phyloP scores from a whole-genome alignment of 2,329 filamentous ascomycete genomes.

The Claviceps digitariae region DNA sequence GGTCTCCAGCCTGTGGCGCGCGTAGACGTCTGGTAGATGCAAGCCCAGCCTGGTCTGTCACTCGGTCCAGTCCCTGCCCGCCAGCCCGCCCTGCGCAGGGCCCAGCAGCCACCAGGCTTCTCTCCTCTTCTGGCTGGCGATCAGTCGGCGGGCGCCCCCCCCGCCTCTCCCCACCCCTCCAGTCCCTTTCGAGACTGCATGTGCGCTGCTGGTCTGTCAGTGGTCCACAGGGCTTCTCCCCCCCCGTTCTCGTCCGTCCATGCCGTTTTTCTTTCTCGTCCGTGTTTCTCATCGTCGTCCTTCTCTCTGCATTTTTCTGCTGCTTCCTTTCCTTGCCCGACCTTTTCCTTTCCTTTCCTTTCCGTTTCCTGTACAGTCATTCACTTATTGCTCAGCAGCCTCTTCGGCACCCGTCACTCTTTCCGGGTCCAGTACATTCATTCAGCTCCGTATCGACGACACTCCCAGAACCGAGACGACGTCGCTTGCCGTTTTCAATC shows the following conservation, averaged over 20 bases:
- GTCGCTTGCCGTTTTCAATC: conserved; percentile 6
- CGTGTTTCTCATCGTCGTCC: conserved; percentile 21
- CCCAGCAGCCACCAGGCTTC: not conserved
- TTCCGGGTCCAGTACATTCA: conserved; percentile 27
- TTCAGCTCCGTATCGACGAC: conserved; percentile 19
- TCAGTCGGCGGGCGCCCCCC: not conserved
- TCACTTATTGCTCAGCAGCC: conserved; percentile 28
- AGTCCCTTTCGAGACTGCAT: not conserved
- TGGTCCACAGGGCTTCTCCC: conserved; percentile 8
- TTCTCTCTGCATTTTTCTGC: conserved; percentile 20
- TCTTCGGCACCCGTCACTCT: too few relatives aligned
- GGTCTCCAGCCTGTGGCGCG: not conserved
- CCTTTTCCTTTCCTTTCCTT: conserved; percentile 24
- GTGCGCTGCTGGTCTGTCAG: not conserved
- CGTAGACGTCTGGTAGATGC: too few relatives aligned
- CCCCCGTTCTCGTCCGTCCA: conserved; percentile 20
- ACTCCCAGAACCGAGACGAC: conserved; percentile 6
- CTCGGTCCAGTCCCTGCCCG: not conserved
- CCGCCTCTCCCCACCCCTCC: not conserved
- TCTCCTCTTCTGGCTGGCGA: not conserved
- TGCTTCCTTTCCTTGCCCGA: conserved; percentile 27
- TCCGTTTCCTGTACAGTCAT: not conserved
- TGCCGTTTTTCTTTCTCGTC: conserved; percentile 20
- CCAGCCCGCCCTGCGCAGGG: too few relatives aligned
- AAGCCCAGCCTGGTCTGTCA: not conserved